These are phyloP conservation scores for Diddensiella transvaalensis DNA, from an alignment of 805 yeast genomes.

Conservation along the genomic window DNA sequence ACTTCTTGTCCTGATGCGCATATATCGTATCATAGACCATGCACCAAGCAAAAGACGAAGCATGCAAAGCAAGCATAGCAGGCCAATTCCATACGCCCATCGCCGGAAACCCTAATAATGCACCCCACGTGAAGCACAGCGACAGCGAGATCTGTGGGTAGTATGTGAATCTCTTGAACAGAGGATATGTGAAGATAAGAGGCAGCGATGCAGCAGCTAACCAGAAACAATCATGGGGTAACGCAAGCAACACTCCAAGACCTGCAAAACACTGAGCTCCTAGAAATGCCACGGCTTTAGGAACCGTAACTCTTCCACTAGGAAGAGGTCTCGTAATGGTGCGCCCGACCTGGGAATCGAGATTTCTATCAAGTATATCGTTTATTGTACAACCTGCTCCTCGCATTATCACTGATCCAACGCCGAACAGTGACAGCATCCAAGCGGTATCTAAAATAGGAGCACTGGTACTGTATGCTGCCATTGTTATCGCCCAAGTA, in stretches of 20 bases:
- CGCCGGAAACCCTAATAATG: constrained; percentile 91
- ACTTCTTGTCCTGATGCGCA: constrained; percentile 94
- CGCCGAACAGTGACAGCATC: constrained; percentile 67
- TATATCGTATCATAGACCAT: constrained; percentile 94
- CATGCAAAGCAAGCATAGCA: constrained; percentile 73
- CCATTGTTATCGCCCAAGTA: constrained; percentile 90
- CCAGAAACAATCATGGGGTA: constrained; percentile 79
- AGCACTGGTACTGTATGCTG: constrained; percentile 66
- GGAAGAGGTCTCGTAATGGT: constrained; percentile 93
- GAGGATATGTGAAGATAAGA: constrained; percentile 81
- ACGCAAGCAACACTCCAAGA: constrained; percentile 58
- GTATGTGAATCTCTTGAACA: constrained; percentile 91
- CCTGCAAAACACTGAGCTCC: constrained; percentile 76
- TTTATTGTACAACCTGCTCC: constrained; percentile 98
- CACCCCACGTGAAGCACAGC: constrained; percentile 91
- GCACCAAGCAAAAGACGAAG: constrained; percentile 83
- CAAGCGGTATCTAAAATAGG: constrained; percentile 58
- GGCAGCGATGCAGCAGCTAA: constrained; percentile 79
- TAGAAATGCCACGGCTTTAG: constrained; percentile 66
- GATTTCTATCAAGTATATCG: constrained; percentile 77
- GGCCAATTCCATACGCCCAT: constrained; percentile 78
- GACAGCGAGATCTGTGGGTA: constrained; percentile 87
- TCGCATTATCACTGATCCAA: constrained; percentile 88
- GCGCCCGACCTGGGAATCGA: constrained; percentile 82
- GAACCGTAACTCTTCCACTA: constrained; percentile 69